A percentile compares a stretch with the other conserved stretches of the same genome.
phyloP scores from a whole-genome alignment of 306 rosid species.

The Macrotyloma uniflorum region DNA sequence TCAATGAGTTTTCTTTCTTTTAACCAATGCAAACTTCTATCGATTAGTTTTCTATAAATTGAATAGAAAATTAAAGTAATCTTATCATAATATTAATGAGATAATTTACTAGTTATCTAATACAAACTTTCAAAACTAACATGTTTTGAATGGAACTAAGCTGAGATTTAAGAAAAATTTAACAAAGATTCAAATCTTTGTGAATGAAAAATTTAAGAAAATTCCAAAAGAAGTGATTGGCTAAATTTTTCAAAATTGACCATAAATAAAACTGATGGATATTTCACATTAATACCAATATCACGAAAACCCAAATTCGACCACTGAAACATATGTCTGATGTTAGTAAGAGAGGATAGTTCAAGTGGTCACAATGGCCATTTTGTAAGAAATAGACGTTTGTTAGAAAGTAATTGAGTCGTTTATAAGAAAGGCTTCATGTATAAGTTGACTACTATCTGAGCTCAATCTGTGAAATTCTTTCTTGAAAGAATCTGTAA shows the following conservation, averaged over 20 bases:
- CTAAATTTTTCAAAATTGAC: too few relatives aligned
- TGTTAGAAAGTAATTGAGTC: too few relatives aligned
- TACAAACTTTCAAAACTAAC: too few relatives aligned
- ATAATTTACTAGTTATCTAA: too few relatives aligned
- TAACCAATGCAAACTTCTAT: neutral
- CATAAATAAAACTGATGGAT: too few relatives aligned
- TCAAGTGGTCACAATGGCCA: neutral
- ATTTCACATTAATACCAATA: too few relatives aligned
- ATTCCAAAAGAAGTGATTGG: too few relatives aligned
- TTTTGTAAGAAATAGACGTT: neutral
- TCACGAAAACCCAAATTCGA: neutral
- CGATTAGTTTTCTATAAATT: neutral
- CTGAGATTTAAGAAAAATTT: too few relatives aligned
- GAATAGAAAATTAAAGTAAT: neutral
- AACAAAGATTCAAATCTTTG: too few relatives aligned
- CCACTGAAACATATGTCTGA: neutral
- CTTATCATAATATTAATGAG: neutral
- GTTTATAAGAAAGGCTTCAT: too few relatives aligned
- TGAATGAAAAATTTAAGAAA: too few relatives aligned
- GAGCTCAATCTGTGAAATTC: neutral
- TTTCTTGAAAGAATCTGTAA: constrained; percentile 26
- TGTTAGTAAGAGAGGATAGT: neutral
- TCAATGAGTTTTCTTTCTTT: neutral
- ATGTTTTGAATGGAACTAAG: too few relatives aligned
- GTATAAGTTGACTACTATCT: neutral